Conservation (phyloP, 371 early-diverging fungal species). For the Syncephalis fuscata region DNA sequence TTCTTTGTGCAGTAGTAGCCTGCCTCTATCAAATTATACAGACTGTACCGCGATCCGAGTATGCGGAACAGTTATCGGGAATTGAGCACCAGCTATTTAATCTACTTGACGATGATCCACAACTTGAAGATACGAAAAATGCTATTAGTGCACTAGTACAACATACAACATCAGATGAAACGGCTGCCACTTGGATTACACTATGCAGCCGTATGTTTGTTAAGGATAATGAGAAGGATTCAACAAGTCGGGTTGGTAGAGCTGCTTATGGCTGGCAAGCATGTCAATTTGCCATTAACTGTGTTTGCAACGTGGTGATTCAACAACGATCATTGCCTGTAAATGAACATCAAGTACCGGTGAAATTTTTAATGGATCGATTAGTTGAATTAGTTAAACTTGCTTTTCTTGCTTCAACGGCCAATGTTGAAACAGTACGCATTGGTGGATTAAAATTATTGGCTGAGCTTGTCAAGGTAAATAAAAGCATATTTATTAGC, state of each 20-base stretch:
- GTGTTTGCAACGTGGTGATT: background rate
- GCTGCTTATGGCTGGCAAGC: background rate
- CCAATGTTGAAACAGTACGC: slow-evolving; percentile 57
- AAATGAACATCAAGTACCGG: background rate
- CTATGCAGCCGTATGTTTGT: too few relatives aligned
- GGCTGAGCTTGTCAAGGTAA: slow-evolving; percentile 44
- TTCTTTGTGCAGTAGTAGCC: slow-evolving; percentile 39
- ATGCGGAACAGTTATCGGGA: slow-evolving; percentile 34
- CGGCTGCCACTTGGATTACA: slow-evolving; percentile 8
- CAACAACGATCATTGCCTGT: background rate
- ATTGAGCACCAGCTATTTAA: slow-evolving; percentile 68
- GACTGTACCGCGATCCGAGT: slow-evolving; percentile 52
- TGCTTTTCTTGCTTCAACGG: slow-evolving; percentile 74
- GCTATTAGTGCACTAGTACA: slow-evolving; percentile 49
- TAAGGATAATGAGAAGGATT: too few relatives aligned
- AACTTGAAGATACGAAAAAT: slow-evolving; percentile 58
- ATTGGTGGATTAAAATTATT: slow-evolving; percentile 56
- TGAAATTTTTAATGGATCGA: slow-evolving; percentile 34
- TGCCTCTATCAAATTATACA: slow-evolving; percentile 72
- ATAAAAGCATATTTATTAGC: too few relatives aligned
- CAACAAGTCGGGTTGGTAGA: too few relatives aligned
- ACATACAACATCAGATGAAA: slow-evolving; percentile 45
- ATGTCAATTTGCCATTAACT: background rate
- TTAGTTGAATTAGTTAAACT: slow-evolving; percentile 67
- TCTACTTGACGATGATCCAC: slow-evolving; percentile 55